A percentile compares a stretch with the other conserved stretches of the same genome.
Evolutionary conservation across 495 filamentous ascomycete species (phyloP).

Genomic region (Penicillium maclennaniae): DNA sequence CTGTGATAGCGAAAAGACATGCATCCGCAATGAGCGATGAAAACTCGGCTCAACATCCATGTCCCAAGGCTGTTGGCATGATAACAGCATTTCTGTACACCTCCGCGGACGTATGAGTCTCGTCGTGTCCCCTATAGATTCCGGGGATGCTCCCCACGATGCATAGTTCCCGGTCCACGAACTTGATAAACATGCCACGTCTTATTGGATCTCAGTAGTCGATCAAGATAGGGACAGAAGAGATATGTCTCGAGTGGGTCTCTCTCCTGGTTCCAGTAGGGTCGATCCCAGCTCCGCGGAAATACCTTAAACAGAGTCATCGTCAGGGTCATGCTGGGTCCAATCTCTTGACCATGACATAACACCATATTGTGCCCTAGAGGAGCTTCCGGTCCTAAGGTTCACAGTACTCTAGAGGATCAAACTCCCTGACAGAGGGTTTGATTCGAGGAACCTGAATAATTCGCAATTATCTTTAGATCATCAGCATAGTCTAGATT

Average conservation of each 20-base stretch:
- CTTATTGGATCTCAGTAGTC: slow-evolving; percentile 15
- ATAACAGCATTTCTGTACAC: slow-evolving; percentile 1
- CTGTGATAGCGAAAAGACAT: slow-evolving; percentile 11
- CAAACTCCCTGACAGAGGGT: too few relatives aligned
- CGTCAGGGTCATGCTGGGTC: not conserved
- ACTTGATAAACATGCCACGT: slow-evolving; percentile 20
- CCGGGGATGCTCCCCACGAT: not conserved
- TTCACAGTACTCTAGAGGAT: too few relatives aligned
- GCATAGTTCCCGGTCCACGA: not conserved
- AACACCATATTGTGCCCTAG: not conserved
- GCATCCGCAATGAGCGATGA: slow-evolving; percentile 4
- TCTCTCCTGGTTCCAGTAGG: not conserved
- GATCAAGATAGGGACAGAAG: slow-evolving; percentile 12
- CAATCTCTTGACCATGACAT: too few relatives aligned
- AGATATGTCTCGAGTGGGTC: slow-evolving; percentile 6
- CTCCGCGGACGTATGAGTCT: slow-evolving; percentile 7
- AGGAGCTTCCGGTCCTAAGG: too few relatives aligned
- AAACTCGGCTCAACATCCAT: not conserved
- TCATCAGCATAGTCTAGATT: too few relatives aligned
- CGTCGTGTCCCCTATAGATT: not conserved
- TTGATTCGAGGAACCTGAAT: too few relatives aligned
- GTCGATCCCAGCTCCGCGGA: slow-evolving; percentile 24
- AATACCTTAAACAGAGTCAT: slow-evolving; percentile 17
- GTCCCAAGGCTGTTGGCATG: not conserved
- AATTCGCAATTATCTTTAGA: too few relatives aligned